Conservation (phyloP, 78 protist genomes). For the Speleostelium caveatum region DNA sequence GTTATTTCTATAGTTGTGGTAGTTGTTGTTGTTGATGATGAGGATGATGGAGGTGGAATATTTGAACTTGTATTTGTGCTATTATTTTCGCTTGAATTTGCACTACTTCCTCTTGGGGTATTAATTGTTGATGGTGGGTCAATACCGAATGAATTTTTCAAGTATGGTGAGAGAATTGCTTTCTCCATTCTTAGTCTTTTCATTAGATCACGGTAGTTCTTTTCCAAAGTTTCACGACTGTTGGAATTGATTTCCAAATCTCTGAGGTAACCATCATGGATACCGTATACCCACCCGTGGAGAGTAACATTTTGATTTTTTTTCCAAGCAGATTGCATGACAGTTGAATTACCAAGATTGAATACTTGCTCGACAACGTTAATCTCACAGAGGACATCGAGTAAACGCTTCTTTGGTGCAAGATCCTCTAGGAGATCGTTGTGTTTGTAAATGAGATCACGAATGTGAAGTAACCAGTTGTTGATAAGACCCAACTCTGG, state of each 20-base stretch:
- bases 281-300: slow-evolving; percentile 83
- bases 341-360: slow-evolving; percentile 85
- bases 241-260: slow-evolving; percentile 59
- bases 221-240: slow-evolving; percentile 27
- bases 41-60: background rate
- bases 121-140: background rate
- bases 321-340: slow-evolving; percentile 84
- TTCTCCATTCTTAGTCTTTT: background rate
- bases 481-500: slow-evolving; percentile 84
- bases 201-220: background rate
- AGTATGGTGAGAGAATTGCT: background rate
- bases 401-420: slow-evolving; percentile 7
- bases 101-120: background rate
- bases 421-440: slow-evolving; percentile 26
- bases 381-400: slow-evolving; percentile 86
- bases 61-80: too few species aligned
- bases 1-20: background rate
- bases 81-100: background rate
- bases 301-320: slow-evolving; percentile 68
- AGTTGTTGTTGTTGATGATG: background rate
- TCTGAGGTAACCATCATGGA: slow-evolving; percentile 81
- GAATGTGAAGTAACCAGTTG: slow-evolving; percentile 90
- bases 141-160: background rate
- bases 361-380: slow-evolving; percentile 88
- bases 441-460: slow-evolving; percentile 74